A percentile compares a stretch with the other conserved stretches of the same genome.
phyloP scores from a whole-genome alignment of 129 eudicot genomes.

The Glebionis coronaria region DNA sequence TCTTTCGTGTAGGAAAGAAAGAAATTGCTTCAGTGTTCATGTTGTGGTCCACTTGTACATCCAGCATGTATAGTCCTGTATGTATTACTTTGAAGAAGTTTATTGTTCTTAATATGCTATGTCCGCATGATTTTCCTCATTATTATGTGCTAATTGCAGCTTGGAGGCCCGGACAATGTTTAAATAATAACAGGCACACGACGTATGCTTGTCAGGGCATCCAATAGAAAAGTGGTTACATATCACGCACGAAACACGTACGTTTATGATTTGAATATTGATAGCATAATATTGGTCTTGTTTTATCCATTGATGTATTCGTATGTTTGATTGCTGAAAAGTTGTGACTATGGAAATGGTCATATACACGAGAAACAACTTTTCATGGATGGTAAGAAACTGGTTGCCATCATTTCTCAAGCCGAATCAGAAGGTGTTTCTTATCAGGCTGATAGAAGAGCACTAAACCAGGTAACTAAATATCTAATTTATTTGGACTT shows the following conservation, averaged over 20 bases:
- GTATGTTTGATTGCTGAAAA: constrained; percentile 50
- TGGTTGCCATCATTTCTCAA: constrained; percentile 92
- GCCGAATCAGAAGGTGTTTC: constrained; percentile 99
- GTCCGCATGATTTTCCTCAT: too few species aligned
- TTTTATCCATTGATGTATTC: constrained; percentile 22
- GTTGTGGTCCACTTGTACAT: constrained; percentile 85
- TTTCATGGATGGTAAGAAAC: constrained; percentile 90
- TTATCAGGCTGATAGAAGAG: constrained; percentile 96
- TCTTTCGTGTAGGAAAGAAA: constrained; percentile 70
- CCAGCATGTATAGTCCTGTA: constrained; percentile 76
- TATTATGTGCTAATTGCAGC: constrained; percentile 42
- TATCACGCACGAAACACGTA: too few species aligned
- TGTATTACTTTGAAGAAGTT: too few species aligned
- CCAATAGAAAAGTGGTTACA: constrained; percentile 90
- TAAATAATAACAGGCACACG: constrained; percentile 97
- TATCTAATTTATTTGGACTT: neutral
- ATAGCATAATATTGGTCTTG: too few species aligned
- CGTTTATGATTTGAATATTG: too few species aligned
- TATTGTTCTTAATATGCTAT: too few species aligned
- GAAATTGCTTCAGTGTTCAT: constrained; percentile 85
- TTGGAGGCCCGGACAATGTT: constrained; percentile 98
- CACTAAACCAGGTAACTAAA: constrained; percentile 73
- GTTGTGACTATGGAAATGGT: constrained; percentile 99
- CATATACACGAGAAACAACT: constrained; percentile 94
- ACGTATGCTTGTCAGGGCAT: constrained; percentile 93